These are phyloP conservation scores for Dunaliella primolecta DNA, from an alignment of 139 green algal species.

Conservation along the genomic window DNA sequence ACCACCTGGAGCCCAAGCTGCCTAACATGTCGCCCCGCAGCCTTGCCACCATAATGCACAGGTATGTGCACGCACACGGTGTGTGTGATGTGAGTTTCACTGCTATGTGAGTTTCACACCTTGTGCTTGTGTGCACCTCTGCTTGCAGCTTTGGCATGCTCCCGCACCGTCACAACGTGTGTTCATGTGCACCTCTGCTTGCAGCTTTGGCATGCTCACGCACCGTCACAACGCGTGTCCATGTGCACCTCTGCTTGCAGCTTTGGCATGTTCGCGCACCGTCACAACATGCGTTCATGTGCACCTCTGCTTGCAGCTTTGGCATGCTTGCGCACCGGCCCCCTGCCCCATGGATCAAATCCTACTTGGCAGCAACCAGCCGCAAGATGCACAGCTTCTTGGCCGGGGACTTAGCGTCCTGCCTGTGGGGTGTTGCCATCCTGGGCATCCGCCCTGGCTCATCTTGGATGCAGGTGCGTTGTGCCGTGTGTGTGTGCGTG, in stretches of 20 bases:
- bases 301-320: neutral
- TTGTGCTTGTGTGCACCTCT: no score
- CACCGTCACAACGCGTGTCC: no score
- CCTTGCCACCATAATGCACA: neutral
- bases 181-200: no score
- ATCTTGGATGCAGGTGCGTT: neutral
- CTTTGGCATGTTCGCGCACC: neutral
- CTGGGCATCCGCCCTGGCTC: neutral
- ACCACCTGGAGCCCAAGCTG: neutral
- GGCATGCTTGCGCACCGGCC: neutral
- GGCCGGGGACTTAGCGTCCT: neutral
- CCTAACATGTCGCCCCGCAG: neutral
- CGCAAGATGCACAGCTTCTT: neutral
- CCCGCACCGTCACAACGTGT: no score
- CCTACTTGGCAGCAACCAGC: neutral
- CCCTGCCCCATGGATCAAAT: neutral
- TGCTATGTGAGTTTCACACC: no score
- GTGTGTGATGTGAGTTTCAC: no score
- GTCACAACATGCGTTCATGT: no score
- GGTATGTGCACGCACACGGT: no score
- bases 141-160: no score
- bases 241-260: no score
- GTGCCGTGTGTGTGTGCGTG: neutral
- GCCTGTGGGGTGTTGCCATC: neutral
- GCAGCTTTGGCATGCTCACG: no score